These are phyloP conservation scores for Exserohilum turcica DNA, from an alignment of 2,329 filamentous ascomycete genomes.

Conservation along the genomic window DNA sequence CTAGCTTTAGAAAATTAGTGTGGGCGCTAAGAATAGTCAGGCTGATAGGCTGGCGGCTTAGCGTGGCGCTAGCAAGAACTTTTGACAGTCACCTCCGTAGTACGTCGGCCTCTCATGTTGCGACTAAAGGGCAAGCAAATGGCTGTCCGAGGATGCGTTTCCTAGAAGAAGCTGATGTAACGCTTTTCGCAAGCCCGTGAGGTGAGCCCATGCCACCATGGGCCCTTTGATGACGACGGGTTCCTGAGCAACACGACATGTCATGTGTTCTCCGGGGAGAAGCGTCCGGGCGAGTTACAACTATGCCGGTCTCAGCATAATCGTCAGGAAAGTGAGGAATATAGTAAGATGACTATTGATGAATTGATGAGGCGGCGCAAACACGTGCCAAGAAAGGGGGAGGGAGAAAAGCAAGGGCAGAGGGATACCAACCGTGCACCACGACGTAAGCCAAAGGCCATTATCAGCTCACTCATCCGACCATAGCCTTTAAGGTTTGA, in stretches of 20 bases:
- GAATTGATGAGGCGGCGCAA: not conserved
- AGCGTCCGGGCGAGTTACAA: not conserved
- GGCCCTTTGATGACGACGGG: not conserved
- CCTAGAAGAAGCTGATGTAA: not conserved
- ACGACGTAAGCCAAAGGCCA: not conserved
- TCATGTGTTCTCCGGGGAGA: not conserved
- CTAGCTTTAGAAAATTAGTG: no score
- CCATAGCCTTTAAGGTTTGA: not conserved
- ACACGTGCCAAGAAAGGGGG: not conserved
- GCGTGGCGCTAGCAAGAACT: no score
- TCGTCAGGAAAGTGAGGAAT: no score
- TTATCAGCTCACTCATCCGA: not conserved
- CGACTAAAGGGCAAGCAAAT: not conserved
- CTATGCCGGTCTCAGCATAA: not conserved
- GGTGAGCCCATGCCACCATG: not conserved
- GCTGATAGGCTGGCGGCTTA: no score
- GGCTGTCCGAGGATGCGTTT: not conserved
- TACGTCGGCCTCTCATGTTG: no score
- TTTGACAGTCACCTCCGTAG: no score
- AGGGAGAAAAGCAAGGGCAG: not conserved
- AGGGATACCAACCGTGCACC: not conserved
- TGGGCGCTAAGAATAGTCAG: no score
- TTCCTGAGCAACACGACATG: not conserved
- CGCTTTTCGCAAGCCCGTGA: not conserved
- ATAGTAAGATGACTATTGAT: not conserved